Evolutionary conservation across 2,329 filamentous ascomycete genomes (phyloP).

Genomic region (Purpureocillium lavendulum): DNA sequence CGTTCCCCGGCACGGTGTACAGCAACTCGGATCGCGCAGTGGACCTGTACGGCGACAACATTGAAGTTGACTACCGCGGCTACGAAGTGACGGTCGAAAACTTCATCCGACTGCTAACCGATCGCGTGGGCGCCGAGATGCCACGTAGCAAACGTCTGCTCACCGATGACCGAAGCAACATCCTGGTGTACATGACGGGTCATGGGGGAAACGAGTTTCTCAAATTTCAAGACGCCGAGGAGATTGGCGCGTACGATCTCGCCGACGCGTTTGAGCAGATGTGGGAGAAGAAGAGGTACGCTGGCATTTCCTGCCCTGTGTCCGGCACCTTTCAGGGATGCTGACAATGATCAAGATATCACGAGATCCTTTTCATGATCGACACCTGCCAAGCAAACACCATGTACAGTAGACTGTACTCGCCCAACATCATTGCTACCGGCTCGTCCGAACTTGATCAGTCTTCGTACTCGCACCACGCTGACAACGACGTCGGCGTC

Average conservation of each 20-base stretch:
- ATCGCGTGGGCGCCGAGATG: constrained; percentile 89
- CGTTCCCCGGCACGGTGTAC: constrained; percentile 95
- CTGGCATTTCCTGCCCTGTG: too few species aligned
- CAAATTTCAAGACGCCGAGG: constrained; percentile 97
- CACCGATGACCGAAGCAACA: constrained; percentile 93
- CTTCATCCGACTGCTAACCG: constrained; percentile 91
- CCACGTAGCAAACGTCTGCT: constrained; percentile 87
- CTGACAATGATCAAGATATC: constrained; percentile 50
- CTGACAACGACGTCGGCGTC: constrained; percentile 94
- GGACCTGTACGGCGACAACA: constrained; percentile 96
- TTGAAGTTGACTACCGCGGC: constrained; percentile 95
- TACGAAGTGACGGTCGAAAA: constrained; percentile 99
- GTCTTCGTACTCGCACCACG: constrained; percentile 94
- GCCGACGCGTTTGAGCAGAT: constrained; percentile 98
- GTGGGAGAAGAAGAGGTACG: constrained; percentile 97
- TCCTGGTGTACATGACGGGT: constrained; percentile 98
- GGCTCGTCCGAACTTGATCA: constrained; percentile 95
- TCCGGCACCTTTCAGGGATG: background rate
- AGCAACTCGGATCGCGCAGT: constrained; percentile 95
- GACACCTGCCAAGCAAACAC: constrained; percentile 99
- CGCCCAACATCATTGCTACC: constrained; percentile 94
- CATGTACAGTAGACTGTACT: constrained; percentile 98
- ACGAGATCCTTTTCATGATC: constrained; percentile 99
- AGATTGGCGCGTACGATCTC: constrained; percentile 92
- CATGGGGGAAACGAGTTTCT: constrained; percentile 97